These are phyloP conservation scores for Magnusiomyces sp. DNA, from an alignment of 1,139 yeast species.

Conservation along the genomic window DNA sequence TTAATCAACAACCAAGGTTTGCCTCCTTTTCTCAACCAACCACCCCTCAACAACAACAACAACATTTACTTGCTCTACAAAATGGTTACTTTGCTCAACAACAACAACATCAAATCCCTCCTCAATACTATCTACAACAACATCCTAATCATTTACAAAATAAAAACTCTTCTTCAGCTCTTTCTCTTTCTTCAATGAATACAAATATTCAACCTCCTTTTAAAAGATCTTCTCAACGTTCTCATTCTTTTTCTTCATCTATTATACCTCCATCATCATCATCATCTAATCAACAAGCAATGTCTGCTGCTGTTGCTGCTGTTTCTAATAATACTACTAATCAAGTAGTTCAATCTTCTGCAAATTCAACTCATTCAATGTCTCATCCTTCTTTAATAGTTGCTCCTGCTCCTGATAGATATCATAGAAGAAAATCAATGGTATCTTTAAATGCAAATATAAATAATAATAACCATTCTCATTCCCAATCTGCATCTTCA, in stretches of 20 bases:
- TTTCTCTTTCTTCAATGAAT: slow-evolving; percentile 8
- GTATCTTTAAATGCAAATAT: slow-evolving; percentile 12
- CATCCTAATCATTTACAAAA: no score
- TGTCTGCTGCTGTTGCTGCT: not conserved
- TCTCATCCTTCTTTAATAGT: slow-evolving; percentile 11
- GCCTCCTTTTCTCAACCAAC: no score
- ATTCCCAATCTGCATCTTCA: slow-evolving; percentile 12
- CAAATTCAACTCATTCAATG: slow-evolving; percentile 1
- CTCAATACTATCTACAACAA: no score
- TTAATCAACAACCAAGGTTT: no score
- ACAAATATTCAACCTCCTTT: not conserved
- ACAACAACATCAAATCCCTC: no score
- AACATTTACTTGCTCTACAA: no score
- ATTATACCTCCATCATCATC: slow-evolving; percentile 3
- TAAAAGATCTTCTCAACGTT: slow-evolving; percentile 5
- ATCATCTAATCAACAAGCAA: not conserved
- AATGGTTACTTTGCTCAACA: no score
- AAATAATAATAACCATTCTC: slow-evolving; percentile 3
- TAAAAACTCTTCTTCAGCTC: slow-evolving; percentile 9
- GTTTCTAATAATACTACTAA: not conserved
- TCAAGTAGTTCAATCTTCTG: not conserved
- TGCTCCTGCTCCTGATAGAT: slow-evolving; percentile 24
- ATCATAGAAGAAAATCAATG: slow-evolving; percentile 25
- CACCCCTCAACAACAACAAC: no score
- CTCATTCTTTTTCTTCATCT: slow-evolving; percentile 9